A percentile compares a stretch with the other conserved stretches of the same genome.
Conservation (phyloP, 148 eudicot genomes). For the Mesembryanthemum crystallinum region DNA sequence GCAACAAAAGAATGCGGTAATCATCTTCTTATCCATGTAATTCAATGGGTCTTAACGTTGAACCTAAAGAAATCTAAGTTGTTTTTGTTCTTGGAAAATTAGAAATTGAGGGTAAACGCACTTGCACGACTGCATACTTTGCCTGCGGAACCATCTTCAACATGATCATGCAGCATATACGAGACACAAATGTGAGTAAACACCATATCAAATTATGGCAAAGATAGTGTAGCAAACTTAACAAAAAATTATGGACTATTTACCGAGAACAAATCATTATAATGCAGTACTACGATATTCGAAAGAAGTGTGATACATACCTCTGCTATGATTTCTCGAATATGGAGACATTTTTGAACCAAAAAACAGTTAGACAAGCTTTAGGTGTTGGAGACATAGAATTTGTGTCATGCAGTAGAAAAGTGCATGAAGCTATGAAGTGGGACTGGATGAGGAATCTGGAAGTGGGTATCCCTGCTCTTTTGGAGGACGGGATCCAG, state of each 20-base stretch:
- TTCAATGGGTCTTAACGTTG: not conserved
- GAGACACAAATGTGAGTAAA: constrained; percentile 37
- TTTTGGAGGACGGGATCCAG: constrained; percentile 79
- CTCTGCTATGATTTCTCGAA: constrained; percentile 89
- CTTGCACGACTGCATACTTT: constrained; percentile 49
- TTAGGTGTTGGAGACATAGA: constrained; percentile 75
- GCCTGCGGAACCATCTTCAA: constrained; percentile 65
- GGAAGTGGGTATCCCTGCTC: constrained; percentile 71
- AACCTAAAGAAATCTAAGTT: not conserved
- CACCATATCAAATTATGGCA: not conserved
- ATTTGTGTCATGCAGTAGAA: constrained; percentile 65
- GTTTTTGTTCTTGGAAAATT: not conserved
- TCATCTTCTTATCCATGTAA: not conserved
- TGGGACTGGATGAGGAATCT: constrained; percentile 78
- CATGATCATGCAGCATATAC: constrained; percentile 43
- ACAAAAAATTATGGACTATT: not conserved
- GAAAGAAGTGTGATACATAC: constrained; percentile 62
- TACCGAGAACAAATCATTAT: not conserved
- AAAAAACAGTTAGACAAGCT: constrained; percentile 50
- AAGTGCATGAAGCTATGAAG: constrained; percentile 53
- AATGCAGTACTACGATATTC: constrained; percentile 70
- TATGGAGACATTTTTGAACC: constrained; percentile 60
- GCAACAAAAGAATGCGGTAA: constrained; percentile 69
- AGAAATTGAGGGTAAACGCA: constrained; percentile 49
- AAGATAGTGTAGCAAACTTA: not conserved